Base-by-base conservation (phyloP, 257 asterid genomes). In the Solanum piurae region DNA sequence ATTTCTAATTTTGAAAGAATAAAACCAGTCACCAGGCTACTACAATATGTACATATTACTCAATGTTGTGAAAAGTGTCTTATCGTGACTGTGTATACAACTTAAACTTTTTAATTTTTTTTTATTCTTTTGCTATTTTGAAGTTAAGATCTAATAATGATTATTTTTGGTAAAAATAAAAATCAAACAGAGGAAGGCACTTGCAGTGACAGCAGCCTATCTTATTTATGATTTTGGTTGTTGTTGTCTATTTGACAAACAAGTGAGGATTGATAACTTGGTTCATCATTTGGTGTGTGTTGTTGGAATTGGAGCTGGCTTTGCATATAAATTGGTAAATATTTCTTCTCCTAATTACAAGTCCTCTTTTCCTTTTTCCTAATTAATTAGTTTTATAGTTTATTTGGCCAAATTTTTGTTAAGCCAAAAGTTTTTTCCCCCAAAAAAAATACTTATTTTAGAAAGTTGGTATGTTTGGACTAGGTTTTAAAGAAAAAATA, bases 241-340 rank as follows among this genome's bases (percentile, higher is more conserved):
- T 92, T 91, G 96, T 92, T 91, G 96, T 86, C 91, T 91, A 10
- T 93, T 93, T 34, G 97, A 94, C 86, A 87, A 92, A 33, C 84
- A 91, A 27, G 83, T 89, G 64, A 94, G 93, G 95, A 83, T 94
- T 55, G 98, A 97, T 36, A 94, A 92, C 79, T 25, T 90, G 34
- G 84, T 95, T 87, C 99, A 97, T 68, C 99, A 97, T 88, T 76
- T 95, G 42, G 96, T 97, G 69, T 91, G 96, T 89, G 91, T 97
- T 88, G 75, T 94, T 86, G 98, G 98, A 33, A 73, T 93, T 44
- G 88, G 64, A 10, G 94, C 99, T 72, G 99, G 99, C 69, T 95
- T 95, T 77, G 75, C 92, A n/a, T 92, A 95, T 87, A 91, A 90
- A 86, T 92, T 91, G 98, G 99, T 96, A 94, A 86, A 9, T 82